Evolutionary conservation across 2,329 filamentous ascomycete species (phyloP).

Genomic region (Cladosporium sp.): DNA sequence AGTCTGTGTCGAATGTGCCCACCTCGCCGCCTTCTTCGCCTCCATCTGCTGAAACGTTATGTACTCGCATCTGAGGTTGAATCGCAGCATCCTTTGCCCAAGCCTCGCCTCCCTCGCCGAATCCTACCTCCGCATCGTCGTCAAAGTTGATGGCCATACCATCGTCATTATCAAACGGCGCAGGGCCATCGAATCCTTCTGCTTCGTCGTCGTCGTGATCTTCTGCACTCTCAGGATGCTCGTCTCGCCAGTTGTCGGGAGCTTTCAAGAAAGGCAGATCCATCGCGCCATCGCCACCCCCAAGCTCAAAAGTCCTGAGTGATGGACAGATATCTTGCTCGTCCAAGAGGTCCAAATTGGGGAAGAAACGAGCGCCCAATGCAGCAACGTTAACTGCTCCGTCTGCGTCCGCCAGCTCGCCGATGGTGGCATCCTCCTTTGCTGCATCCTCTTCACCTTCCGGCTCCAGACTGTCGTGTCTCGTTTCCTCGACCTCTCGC

Average conservation of each 20-base stretch:
- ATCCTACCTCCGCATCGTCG: conserved; percentile 78
- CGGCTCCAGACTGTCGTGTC: conserved; percentile 44
- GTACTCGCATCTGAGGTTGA: conserved; percentile 82
- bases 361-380: conserved; percentile 81
- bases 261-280: conserved; percentile 92
- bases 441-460: conserved; percentile 48
- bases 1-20: conserved; percentile 59
- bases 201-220: conserved; percentile 52
- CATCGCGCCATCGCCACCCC: conserved; percentile 78
- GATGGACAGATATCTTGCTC: conserved; percentile 92
- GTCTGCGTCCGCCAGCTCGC: conserved; percentile 51
- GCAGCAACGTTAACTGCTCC: conserved; percentile 77
- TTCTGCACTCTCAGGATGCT: conserved; percentile 54
- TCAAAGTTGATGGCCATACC: conserved; percentile 77
- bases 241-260: conserved; percentile 75
- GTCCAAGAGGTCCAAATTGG: conserved; percentile 74
- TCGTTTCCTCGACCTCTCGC: conserved; percentile 46
- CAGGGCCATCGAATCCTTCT: conserved; percentile 51
- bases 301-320: conserved; percentile 88
- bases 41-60: conserved; percentile 61
- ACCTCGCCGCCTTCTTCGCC: conserved; percentile 48
- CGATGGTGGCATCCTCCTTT: conserved; percentile 45
- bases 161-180: conserved; percentile 75
- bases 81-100: conserved; percentile 91
- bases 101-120: conserved; percentile 92